Percentiles rank a stretch among this genome's conserved stretches.
Conservation (phyloP, 202 grass and related monocot genomes). For the Zizania palustris region DNA sequence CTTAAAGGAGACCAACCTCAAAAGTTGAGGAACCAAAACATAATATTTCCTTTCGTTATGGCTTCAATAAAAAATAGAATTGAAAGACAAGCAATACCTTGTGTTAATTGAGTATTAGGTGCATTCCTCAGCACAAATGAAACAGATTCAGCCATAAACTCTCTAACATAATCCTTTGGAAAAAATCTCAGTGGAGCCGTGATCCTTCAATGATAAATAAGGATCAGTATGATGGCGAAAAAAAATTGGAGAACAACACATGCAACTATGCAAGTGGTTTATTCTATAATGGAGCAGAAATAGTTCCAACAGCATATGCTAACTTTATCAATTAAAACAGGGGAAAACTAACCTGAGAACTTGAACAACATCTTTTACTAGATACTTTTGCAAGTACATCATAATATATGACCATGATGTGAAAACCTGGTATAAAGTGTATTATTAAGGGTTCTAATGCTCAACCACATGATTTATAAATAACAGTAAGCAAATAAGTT, state of each 20-base stretch:
- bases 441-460: conserved; percentile 35
- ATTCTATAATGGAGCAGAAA: conserved; percentile 16
- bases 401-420: conserved; percentile 96
- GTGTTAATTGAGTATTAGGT: conserved; percentile 52
- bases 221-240: conserved; percentile 27
- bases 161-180: conserved; percentile 76
- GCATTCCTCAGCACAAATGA: conserved; percentile 97
- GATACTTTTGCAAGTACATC: conserved; percentile 99
- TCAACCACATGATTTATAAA: conserved; percentile 38
- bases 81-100: conserved; percentile 55
- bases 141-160: conserved; percentile 94
- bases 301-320: neutral
- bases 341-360: conserved; percentile 74
- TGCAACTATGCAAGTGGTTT: conserved; percentile 40
- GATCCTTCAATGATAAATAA: conserved; percentile 63
- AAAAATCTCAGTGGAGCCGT: conserved; percentile 72
- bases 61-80: conserved; percentile 20
- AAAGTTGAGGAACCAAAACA: conserved; percentile 11
- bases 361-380: conserved; percentile 76
- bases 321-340: neutral
- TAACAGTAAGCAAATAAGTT: conserved; percentile 24
- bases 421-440: conserved; percentile 71
- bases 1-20: conserved; percentile 1
- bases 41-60: neutral
- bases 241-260: conserved; percentile 22